These are phyloP conservation scores for Pseudogymnoascus sp. DNA, from an alignment of 2,329 filamentous ascomycete species.

Conservation along the genomic window DNA sequence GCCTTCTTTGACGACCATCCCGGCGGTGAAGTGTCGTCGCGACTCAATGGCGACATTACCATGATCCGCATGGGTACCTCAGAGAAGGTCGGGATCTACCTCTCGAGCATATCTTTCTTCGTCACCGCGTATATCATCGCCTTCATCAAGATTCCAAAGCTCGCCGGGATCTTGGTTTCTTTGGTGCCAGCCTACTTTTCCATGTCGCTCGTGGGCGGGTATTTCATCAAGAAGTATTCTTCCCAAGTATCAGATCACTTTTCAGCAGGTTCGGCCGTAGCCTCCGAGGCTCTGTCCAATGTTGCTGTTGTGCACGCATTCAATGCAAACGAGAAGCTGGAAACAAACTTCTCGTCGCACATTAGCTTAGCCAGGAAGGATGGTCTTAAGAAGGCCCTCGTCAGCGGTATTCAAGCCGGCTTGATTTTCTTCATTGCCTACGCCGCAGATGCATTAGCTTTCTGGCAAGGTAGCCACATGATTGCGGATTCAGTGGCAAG, in stretches of 20 bases:
- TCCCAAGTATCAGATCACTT: constrained; percentile 39
- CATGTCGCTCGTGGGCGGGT: constrained; percentile 43
- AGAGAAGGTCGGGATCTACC: constrained; percentile 54
- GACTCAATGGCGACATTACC: constrained; percentile 50
- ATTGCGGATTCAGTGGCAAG: constrained; percentile 30
- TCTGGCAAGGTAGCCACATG: constrained; percentile 50
- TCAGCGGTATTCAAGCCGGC: constrained; percentile 44
- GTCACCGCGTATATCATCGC: constrained; percentile 52
- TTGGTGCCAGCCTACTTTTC: constrained; percentile 39
- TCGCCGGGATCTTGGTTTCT: constrained; percentile 50
- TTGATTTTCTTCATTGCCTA: constrained; percentile 53
- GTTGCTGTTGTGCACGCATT: constrained; percentile 49
- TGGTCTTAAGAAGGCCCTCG: constrained; percentile 44
- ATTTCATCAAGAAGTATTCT: constrained; percentile 39
- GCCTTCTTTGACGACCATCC: constrained; percentile 49
- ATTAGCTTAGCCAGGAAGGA: constrained; percentile 38
- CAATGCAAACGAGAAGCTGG: constrained; percentile 40
- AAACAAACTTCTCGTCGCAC: constrained; percentile 42
- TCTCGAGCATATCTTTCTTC: constrained; percentile 52
- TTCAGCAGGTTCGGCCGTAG: constrained; percentile 44
- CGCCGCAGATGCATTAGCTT: constrained; percentile 51
- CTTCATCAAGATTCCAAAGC: constrained; percentile 49
- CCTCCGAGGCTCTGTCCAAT: constrained; percentile 46
- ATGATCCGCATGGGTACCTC: constrained; percentile 52
- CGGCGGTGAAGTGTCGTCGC: constrained; percentile 46